phyloP scores from a whole-genome alignment of 345 rosid genomes.

The Eucalyptus pauciflora region DNA sequence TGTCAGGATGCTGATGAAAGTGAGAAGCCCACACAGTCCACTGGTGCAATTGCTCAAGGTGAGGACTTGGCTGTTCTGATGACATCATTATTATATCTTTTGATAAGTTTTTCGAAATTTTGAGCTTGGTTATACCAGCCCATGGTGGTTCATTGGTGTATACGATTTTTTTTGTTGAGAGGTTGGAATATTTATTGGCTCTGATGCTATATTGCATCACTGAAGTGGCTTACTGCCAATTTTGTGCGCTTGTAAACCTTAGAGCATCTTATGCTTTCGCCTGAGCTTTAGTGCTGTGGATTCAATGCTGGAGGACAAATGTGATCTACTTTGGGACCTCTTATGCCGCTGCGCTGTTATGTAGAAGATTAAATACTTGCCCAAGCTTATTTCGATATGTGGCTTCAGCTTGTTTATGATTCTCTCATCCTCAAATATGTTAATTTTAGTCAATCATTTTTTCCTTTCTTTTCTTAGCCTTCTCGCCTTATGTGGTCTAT shows the following conservation, averaged over 20 bases:
- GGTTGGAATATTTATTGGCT: neutral
- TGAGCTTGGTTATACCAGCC: neutral
- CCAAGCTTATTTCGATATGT: neutral
- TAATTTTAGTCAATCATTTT: neutral
- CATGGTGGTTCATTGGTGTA: neutral
- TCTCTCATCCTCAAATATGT: neutral
- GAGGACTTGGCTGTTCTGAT: neutral
- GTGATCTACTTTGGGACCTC: neutral
- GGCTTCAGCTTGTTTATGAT: neutral
- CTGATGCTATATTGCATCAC: neutral
- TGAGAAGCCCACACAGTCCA: conserved; percentile 6
- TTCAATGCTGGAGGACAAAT: neutral
- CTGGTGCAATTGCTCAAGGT: conserved; percentile 7
- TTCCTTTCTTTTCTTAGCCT: neutral
- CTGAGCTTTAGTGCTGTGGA: neutral
- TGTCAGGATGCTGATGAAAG: conserved; percentile 35
- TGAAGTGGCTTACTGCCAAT: neutral
- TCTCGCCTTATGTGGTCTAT: neutral
- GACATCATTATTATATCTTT: neutral
- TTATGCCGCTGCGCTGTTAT: neutral
- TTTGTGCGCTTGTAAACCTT: neutral
- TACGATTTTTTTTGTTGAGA: neutral
- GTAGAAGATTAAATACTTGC: neutral
- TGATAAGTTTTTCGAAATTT: neutral
- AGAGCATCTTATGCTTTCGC: neutral